Conservation (phyloP, 1,139 yeast species). For the Schwanniomyces etchellsii region DNA sequence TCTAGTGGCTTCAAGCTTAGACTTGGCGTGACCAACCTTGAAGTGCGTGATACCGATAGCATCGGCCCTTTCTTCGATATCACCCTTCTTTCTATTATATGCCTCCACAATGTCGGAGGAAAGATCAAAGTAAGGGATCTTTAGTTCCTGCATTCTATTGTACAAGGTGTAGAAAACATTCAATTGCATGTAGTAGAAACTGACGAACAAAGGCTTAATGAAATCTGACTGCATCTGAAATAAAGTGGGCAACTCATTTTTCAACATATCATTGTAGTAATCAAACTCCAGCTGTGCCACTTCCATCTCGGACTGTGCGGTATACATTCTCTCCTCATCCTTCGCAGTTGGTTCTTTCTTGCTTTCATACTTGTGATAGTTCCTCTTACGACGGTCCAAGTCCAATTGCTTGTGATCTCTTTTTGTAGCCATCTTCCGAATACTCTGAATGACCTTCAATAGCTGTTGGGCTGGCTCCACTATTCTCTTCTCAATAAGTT, state of each 20-base stretch:
- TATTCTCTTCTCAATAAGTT: constrained; percentile 82
- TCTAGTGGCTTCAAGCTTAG: constrained; percentile 75
- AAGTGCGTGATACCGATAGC: constrained; percentile 84
- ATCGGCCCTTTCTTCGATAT: constrained; percentile 84
- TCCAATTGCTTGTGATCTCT: constrained; percentile 95
- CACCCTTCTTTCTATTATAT: constrained; percentile 76
- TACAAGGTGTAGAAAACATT: constrained; percentile 91
- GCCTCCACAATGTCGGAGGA: constrained; percentile 78
- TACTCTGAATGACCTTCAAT: constrained; percentile 70
- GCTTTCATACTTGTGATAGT: constrained; percentile 64
- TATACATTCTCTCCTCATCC: constrained; percentile 87
- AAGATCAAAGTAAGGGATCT: constrained; percentile 92
- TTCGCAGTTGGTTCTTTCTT: constrained; percentile 80
- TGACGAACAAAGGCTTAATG: constrained; percentile 87
- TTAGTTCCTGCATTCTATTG: constrained; percentile 89
- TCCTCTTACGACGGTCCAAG: constrained; percentile 76
- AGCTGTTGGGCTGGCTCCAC: constrained; percentile 91
- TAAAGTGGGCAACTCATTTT: constrained; percentile 79
- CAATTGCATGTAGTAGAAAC: constrained; percentile 95
- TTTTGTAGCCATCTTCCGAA: constrained; percentile 90
- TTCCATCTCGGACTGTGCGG: constrained; percentile 82
- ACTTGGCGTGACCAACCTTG: constrained; percentile 81
- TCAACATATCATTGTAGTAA: constrained; percentile 91
- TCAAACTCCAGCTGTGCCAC: constrained; percentile 94
- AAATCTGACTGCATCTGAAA: constrained; percentile 88